These are phyloP conservation scores for Apium graveolens DNA, from an alignment of 129 eudicot species.

Conservation along the genomic window DNA sequence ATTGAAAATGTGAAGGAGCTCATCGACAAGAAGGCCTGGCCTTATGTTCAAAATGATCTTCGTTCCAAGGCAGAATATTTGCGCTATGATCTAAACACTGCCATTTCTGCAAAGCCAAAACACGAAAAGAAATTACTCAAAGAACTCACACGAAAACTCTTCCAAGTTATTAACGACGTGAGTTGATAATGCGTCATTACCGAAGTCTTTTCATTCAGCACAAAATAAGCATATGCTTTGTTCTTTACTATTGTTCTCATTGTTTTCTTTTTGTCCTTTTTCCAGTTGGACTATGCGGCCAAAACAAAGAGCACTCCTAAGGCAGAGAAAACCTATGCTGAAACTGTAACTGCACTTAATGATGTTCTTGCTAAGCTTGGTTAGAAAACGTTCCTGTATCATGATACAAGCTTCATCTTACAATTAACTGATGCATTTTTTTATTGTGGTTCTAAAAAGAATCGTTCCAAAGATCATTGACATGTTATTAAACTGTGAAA, in stretches of 20 bases:
- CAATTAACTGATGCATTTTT: conserved; percentile 23
- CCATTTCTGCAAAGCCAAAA: conserved; percentile 70
- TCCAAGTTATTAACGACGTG: conserved; percentile 51
- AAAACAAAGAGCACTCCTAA: conserved; percentile 70
- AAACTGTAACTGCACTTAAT: conserved; percentile 60
- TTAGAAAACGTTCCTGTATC: conserved; percentile 31
- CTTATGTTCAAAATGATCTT: conserved; percentile 86
- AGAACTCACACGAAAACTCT: conserved; percentile 81
- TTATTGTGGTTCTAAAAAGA: conserved; percentile 11
- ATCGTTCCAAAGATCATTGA: conserved; percentile 9
- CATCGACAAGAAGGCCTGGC: conserved; percentile 97
- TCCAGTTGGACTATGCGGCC: conserved; percentile 92
- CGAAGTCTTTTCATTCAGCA: neutral
- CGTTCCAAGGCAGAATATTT: conserved; percentile 70
- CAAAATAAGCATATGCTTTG: neutral
- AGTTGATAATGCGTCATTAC: conserved; percentile 14
- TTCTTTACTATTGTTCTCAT: neutral
- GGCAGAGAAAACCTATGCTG: conserved; percentile 84
- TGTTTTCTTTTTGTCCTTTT: neutral
- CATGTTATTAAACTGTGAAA: neutral
- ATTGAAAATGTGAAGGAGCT: conserved; percentile 58
- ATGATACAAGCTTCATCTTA: conserved; percentile 29
- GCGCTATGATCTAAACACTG: conserved; percentile 87
- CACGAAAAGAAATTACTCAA: conserved; percentile 70
- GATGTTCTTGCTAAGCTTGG: conserved; percentile 87